A percentile compares a stretch with the other conserved stretches of the same genome.
Conservation (phyloP, 108 stramenopile genomes). For the Cyclostephanos invisitatus region DNA sequence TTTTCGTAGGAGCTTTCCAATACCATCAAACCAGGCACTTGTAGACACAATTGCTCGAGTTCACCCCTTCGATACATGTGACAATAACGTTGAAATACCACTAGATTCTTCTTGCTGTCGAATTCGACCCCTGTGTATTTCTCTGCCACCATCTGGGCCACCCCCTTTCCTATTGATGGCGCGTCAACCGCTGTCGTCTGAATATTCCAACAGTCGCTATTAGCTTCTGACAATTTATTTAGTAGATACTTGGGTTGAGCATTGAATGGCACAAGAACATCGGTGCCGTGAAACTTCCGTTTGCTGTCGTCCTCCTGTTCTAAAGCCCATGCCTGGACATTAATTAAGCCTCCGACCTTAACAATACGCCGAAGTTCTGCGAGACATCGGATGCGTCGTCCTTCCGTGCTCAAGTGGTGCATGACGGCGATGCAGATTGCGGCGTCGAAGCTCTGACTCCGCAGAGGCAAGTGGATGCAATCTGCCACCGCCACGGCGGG, state of each 20-base stretch:
- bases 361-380: slow-evolving; percentile 85
- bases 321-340: slow-evolving; percentile 97
- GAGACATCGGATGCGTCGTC: slow-evolving; percentile 82
- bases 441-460: slow-evolving; percentile 86
- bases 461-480: slow-evolving; percentile 86
- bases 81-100: slow-evolving; percentile 96
- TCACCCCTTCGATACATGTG: slow-evolving; percentile 96
- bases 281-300: slow-evolving; percentile 85
- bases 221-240: slow-evolving; percentile 33
- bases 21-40: slow-evolving; percentile 54
- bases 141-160: slow-evolving; percentile 74
- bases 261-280: slow-evolving; percentile 98
- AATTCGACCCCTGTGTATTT: slow-evolving; percentile 74
- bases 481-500: slow-evolving; percentile 91
- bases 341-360: slow-evolving; percentile 79
- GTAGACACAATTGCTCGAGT: slow-evolving; percentile 77
- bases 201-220: slow-evolving; percentile 2
- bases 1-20: slow-evolving; percentile 75
- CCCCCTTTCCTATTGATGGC: slow-evolving; percentile 54
- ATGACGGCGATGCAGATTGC: slow-evolving; percentile 98
- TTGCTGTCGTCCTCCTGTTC: slow-evolving; percentile 87
- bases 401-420: slow-evolving; percentile 94
- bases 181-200: background rate
- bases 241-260: slow-evolving; percentile 81
- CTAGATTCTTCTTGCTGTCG: slow-evolving; percentile 84